phyloP scores from a whole-genome alignment of 2,329 filamentous ascomycete genomes.

The Zymoseptoria ardabiliae region DNA sequence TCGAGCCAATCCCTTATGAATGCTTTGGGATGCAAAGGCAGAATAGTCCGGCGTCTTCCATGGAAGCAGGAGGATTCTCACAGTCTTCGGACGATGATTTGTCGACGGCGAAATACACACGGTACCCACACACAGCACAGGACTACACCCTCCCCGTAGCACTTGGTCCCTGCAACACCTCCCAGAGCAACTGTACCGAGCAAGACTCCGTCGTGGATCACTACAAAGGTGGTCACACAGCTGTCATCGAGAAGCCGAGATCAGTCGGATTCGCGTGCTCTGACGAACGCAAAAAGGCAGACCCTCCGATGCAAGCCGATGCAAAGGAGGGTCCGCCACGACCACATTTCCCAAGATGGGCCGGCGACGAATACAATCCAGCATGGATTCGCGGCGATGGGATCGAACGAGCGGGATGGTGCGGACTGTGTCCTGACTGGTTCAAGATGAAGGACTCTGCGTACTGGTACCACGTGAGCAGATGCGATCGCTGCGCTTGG shows the following conservation, averaged over 20 bases:
- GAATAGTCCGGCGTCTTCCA: background rate
- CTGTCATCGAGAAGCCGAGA: background rate
- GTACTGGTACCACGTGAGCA: constrained; percentile 71
- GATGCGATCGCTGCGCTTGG: background rate
- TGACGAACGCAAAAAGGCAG: background rate
- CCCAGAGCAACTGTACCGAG: background rate
- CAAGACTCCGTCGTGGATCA: background rate
- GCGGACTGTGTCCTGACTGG: constrained; percentile 83
- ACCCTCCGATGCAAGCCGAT: constrained; percentile 2
- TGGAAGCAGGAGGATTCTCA: background rate
- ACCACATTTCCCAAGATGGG: constrained; percentile 49
- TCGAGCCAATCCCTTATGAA: background rate
- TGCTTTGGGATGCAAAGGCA: background rate
- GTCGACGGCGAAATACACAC: background rate
- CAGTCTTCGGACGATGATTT: background rate
- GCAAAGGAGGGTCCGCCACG: constrained; percentile 6
- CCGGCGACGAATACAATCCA: constrained; percentile 75
- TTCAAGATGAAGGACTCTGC: constrained; percentile 83
- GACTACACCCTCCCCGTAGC: background rate
- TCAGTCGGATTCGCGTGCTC: background rate
- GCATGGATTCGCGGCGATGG: constrained; percentile 78
- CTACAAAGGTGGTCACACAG: background rate
- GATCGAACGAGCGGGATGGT: constrained; percentile 85
- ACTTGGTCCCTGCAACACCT: background rate
- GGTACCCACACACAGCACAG: background rate